Evolutionary conservation across 805 yeast species (phyloP).

Genomic region (Candida wancherniae): DNA sequence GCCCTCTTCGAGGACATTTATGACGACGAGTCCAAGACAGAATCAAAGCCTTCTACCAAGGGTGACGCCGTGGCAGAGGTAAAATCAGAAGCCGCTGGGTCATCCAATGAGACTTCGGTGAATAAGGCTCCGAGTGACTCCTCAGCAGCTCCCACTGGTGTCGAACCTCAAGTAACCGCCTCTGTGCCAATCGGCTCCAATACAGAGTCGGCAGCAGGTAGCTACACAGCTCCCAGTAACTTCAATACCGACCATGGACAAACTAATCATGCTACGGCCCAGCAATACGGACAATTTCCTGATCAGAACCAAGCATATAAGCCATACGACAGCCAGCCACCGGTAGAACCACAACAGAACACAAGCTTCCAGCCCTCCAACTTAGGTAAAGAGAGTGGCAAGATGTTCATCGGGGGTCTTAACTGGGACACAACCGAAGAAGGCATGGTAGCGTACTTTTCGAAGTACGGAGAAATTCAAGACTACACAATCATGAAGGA

Average conservation of each 20-base stretch:
- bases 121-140: too few relatives aligned
- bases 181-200: too few relatives aligned
- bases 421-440: constrained; percentile 98
- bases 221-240: too few relatives aligned
- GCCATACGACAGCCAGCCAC: constrained; percentile 9
- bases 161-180: too few relatives aligned
- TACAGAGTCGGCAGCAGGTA: too few relatives aligned
- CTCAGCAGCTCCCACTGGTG: too few relatives aligned
- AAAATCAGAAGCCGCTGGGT: constrained; percentile 1
- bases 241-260: too few relatives aligned
- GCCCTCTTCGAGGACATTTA: constrained; percentile 92
- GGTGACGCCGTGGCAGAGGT: constrained; percentile 2
- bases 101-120: too few relatives aligned
- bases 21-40: constrained; percentile 20
- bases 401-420: constrained; percentile 94
- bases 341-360: constrained; percentile 7
- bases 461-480: constrained; percentile 81
- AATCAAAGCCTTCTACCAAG: constrained; percentile 11
- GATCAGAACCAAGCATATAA: too few relatives aligned
- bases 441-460: constrained; percentile 71
- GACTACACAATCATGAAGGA: constrained; percentile 95
- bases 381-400: constrained; percentile 62
- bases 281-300: too few relatives aligned
- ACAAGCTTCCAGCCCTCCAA: too few relatives aligned
- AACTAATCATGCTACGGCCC: too few relatives aligned